phyloP scores from a whole-genome alignment of 2,329 filamentous ascomycete genomes.

The Didymella pinodella region DNA sequence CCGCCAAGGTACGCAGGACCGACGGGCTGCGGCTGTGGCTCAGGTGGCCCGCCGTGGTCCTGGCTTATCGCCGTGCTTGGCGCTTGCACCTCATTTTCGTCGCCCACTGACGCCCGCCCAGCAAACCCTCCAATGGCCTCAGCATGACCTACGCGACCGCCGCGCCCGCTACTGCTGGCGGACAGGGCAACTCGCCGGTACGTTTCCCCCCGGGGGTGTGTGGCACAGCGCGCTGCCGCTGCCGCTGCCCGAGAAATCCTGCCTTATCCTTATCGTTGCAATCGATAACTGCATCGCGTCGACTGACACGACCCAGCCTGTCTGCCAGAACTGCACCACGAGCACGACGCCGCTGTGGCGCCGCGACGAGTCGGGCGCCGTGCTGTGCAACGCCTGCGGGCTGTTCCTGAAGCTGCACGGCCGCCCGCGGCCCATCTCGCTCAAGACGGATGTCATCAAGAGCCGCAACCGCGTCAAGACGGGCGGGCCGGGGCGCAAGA shows the following conservation, averaged over 20 bases:
- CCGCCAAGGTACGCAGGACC: slow-evolving; percentile 37
- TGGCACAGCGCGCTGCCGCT: slow-evolving; percentile 47
- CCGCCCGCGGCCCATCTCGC: slow-evolving; percentile 87
- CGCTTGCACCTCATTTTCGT: slow-evolving; percentile 43
- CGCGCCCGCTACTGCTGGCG: slow-evolving; percentile 70
- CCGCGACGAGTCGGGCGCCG: slow-evolving; percentile 91
- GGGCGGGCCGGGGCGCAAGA: slow-evolving; percentile 79
- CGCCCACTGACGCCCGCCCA: slow-evolving; percentile 36
- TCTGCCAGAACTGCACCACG: slow-evolving; percentile 95
- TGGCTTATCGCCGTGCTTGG: slow-evolving; percentile 45
- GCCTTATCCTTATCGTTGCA: slow-evolving; percentile 57
- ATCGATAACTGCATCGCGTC: slow-evolving; percentile 41
- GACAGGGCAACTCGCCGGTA: slow-evolving; percentile 67
- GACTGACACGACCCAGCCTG: slow-evolving; percentile 70
- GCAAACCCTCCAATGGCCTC: slow-evolving; percentile 56
- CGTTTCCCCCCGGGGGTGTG: slow-evolving; percentile 40
- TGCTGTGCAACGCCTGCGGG: slow-evolving; percentile 98
- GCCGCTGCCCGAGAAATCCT: slow-evolving; percentile 32
- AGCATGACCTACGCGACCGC: slow-evolving; percentile 69
- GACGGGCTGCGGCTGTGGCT: slow-evolving; percentile 23
- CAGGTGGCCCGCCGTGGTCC: slow-evolving; percentile 29
- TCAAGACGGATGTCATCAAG: slow-evolving; percentile 99
- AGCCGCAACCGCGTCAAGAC: slow-evolving; percentile 98
- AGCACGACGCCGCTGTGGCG: slow-evolving; percentile 97
- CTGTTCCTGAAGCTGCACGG: slow-evolving; percentile 97